Conservation (phyloP, 305 asterid species). For the Solanum hybrid region DNA sequence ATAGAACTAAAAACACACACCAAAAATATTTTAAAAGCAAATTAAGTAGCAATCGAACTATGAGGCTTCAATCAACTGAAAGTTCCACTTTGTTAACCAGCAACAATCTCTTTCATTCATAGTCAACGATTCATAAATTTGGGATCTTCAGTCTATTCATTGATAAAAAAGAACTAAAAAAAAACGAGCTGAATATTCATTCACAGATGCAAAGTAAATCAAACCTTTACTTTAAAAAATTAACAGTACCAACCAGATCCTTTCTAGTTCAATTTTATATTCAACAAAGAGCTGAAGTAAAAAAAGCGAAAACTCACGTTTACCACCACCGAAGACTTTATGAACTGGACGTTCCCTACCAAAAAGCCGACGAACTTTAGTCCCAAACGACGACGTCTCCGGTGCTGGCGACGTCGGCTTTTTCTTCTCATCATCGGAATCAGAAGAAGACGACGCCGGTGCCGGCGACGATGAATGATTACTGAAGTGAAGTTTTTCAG, state of each 20-base stretch:
- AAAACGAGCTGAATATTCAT: background rate
- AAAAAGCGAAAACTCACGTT: conserved; percentile 31
- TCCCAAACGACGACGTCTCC: conserved; percentile 24
- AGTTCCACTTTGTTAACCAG: background rate
- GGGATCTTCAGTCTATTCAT: background rate
- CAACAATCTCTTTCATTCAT: background rate
- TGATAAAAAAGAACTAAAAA: background rate
- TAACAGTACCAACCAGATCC: background rate
- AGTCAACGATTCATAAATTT: background rate
- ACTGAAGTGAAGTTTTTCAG: conserved; percentile 37
- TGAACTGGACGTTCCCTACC: conserved; percentile 74
- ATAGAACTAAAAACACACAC: background rate
- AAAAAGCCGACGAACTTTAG: conserved; percentile 51
- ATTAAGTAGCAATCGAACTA: background rate
- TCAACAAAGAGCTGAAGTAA: background rate
- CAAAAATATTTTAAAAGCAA: background rate
- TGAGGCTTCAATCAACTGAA: background rate
- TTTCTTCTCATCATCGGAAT: conserved; percentile 41
- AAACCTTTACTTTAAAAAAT: background rate
- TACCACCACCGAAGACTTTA: conserved; percentile 70
- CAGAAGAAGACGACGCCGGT: conserved; percentile 40
- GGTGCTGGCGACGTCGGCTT: conserved; percentile 11
- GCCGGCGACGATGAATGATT: conserved; percentile 18
- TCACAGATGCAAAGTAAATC: background rate
- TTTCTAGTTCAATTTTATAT: background rate